These are phyloP conservation scores for Mytilinidion resinicola DNA, from an alignment of 495 filamentous ascomycete species.

Conservation along the genomic window DNA sequence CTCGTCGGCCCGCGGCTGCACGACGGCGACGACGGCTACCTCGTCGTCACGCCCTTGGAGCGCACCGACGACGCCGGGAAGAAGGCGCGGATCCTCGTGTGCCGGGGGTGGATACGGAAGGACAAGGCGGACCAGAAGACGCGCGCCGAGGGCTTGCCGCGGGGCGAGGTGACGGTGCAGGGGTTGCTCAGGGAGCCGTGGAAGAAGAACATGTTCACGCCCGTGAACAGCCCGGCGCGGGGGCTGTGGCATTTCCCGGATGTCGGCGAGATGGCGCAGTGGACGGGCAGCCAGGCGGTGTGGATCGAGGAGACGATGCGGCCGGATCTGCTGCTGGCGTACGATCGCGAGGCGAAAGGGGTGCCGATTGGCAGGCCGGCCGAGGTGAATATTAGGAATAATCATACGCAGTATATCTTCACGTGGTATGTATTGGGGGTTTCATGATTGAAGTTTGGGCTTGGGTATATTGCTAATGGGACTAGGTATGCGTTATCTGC, in stretches of 20 bases:
- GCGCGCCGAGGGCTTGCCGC: slow-evolving; percentile 50
- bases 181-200: slow-evolving; percentile 83
- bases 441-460: too few species aligned
- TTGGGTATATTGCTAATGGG: too few species aligned
- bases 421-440: slow-evolving; percentile 66
- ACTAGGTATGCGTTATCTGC: slow-evolving; percentile 78
- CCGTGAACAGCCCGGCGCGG: slow-evolving; percentile 72
- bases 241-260: slow-evolving; percentile 93
- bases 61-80: slow-evolving; percentile 48
- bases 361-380: slow-evolving; percentile 86
- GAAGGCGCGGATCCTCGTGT: slow-evolving; percentile 56
- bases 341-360: slow-evolving; percentile 69
- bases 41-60: slow-evolving; percentile 87
- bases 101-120: slow-evolving; percentile 84
- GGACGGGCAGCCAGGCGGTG: slow-evolving; percentile 77
- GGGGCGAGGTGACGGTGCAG: slow-evolving; percentile 66
- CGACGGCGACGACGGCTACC: slow-evolving; percentile 83
- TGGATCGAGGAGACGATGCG: slow-evolving; percentile 97
- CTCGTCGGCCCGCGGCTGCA: slow-evolving; percentile 82
- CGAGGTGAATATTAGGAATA: slow-evolving; percentile 91
- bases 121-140: slow-evolving; percentile 58
- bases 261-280: slow-evolving; percentile 82
- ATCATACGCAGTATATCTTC: slow-evolving; percentile 96
- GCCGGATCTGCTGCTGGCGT: slow-evolving; percentile 65
- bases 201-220: slow-evolving; percentile 97